Percentiles rank a stretch among this genome's conserved stretches.
phyloP scores from a whole-genome alignment of 2,329 filamentous ascomycete genomes.

The Penicillium sp. region DNA sequence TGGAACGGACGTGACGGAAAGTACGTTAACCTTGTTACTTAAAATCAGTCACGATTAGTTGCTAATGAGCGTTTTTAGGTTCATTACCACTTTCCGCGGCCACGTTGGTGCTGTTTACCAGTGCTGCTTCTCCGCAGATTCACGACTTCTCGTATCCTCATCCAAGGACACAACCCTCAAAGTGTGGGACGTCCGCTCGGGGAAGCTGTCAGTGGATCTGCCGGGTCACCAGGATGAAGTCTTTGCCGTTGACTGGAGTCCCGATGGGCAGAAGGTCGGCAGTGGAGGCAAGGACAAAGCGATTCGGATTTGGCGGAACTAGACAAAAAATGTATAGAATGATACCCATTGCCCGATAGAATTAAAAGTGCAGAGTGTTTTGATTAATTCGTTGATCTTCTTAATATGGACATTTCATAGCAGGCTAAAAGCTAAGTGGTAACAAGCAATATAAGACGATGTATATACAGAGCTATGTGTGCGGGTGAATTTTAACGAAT shows the following conservation, averaged over 20 bases:
- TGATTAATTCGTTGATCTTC: background rate
- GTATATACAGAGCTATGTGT: background rate
- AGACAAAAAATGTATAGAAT: constrained; percentile 20
- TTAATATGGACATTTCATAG: background rate
- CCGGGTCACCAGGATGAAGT: constrained; percentile 92
- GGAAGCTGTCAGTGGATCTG: constrained; percentile 78
- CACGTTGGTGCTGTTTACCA: constrained; percentile 93
- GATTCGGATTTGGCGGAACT: constrained; percentile 66
- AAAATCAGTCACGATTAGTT: background rate
- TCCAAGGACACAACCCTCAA: constrained; percentile 94
- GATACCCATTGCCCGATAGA: constrained; percentile 20
- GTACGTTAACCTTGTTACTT: constrained; percentile 26
- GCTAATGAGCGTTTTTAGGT: constrained; percentile 50
- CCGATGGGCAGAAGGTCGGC: constrained; percentile 82
- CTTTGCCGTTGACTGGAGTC: constrained; percentile 92
- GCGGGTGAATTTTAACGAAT: background rate
- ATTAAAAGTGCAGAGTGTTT: background rate
- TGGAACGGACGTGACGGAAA: constrained; percentile 76
- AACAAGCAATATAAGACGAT: background rate
- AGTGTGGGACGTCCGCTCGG: constrained; percentile 86
- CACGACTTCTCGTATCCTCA: constrained; percentile 79
- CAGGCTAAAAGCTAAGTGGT: background rate
- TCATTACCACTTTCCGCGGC: constrained; percentile 82
- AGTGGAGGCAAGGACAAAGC: constrained; percentile 92
- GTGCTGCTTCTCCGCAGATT: constrained; percentile 89